phyloP scores from a whole-genome alignment of 352 stramenopile species.

The Globisporangium paroecandrum region DNA sequence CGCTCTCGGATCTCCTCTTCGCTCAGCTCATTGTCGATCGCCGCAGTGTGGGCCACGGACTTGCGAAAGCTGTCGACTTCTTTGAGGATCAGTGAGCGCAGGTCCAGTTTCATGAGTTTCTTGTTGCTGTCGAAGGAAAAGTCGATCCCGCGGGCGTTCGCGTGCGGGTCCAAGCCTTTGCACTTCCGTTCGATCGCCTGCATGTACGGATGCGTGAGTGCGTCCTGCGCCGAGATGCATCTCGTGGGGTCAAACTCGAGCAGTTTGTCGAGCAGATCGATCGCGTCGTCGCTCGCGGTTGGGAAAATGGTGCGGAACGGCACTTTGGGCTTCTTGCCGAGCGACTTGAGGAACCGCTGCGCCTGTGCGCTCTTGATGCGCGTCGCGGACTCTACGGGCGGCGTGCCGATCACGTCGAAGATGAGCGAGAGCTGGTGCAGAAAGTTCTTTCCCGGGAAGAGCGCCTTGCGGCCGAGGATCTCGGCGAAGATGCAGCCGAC shows the following conservation, averaged over 20 bases:
- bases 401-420: constrained; percentile 72
- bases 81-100: constrained; percentile 64
- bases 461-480: constrained; percentile 66
- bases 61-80: constrained; percentile 61
- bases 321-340: constrained; percentile 55
- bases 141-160: constrained; percentile 33
- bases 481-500: constrained; percentile 82
- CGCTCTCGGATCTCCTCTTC: constrained; percentile 16
- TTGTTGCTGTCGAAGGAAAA: constrained; percentile 71
- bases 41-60: constrained; percentile 16
- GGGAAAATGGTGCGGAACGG: constrained; percentile 55
- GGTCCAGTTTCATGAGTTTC: constrained; percentile 66
- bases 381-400: constrained; percentile 33
- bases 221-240: constrained; percentile 56
- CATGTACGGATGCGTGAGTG: constrained; percentile 67
- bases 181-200: constrained; percentile 67
- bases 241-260: constrained; percentile 63
- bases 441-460: constrained; percentile 82
- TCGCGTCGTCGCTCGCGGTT: constrained; percentile 38
- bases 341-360: constrained; percentile 61
- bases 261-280: constrained; percentile 63
- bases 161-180: constrained; percentile 37
- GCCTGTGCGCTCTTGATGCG: constrained; percentile 74
- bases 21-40: constrained; percentile 6
- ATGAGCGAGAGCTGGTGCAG: constrained; percentile 77